Conservation (phyloP, 2,329 filamentous ascomycete genomes). For the Geosmithia putterillii region DNA sequence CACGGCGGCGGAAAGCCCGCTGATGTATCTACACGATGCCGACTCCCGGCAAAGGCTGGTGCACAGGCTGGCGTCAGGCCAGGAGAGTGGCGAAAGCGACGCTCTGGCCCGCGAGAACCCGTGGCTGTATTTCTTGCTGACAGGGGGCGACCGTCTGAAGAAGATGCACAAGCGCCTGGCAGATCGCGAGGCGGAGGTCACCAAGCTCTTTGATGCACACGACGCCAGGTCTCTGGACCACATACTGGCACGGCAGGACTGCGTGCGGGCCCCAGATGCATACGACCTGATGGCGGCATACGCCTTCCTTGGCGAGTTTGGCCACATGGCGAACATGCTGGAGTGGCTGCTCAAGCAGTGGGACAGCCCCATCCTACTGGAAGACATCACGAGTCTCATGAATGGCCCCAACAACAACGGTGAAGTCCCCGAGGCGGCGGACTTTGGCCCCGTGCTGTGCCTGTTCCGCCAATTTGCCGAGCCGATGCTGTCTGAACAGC, state of each 20-base stretch:
- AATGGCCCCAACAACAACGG: constrained; percentile 13
- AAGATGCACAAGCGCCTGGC: constrained; percentile 9
- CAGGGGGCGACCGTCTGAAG: constrained; percentile 12
- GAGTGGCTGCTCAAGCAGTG: constrained; percentile 45
- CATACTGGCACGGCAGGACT: constrained; percentile 18
- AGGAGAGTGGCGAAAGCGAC: neutral
- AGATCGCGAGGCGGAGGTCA: constrained; percentile 8
- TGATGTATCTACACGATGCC: constrained; percentile 2
- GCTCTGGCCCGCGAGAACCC: neutral
- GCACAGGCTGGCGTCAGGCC: neutral
- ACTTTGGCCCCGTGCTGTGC: constrained; percentile 26
- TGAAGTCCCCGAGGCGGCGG: constrained; percentile 13
- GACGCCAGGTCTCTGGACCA: constrained; percentile 17
- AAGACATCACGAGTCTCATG: constrained; percentile 12
- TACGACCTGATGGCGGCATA: constrained; percentile 53
- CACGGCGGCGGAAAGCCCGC: neutral
- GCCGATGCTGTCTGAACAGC: constrained; percentile 21
- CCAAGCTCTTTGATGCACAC: constrained; percentile 7
- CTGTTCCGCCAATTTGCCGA: constrained; percentile 36
- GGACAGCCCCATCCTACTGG: constrained; percentile 16
- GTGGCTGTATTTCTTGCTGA: constrained; percentile 6
- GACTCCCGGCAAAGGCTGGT: neutral
- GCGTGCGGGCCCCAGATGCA: constrained; percentile 21
- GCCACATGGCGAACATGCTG: constrained; percentile 43
- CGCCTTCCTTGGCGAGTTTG: constrained; percentile 45